Base-by-base conservation (phyloP, 176 grass and related monocot genomes). In the Oryza meridionalis region DNA sequence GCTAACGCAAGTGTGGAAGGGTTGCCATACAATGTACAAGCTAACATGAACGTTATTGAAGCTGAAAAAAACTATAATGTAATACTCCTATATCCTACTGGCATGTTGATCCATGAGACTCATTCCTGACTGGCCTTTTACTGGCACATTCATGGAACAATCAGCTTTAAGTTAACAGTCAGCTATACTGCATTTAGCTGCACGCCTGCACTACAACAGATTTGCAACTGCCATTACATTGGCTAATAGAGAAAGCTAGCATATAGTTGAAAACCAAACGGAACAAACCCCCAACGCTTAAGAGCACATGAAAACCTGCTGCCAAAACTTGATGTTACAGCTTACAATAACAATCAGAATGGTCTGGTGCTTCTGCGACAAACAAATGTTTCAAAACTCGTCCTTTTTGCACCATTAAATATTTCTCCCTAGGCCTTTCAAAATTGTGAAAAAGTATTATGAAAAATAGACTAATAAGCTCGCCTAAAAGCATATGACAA, bases 391-490 rank as follows among this genome's bases (percentile, higher is more conserved):
- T 43, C 7, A 27, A 77, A 45, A 25, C 11, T 46, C 24, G 21
- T 17, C 58, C 27, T 24, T 55, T 72, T 64, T 22, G 26, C 11
- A 83, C 58, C 51, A 77, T 27, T 6, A 64, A 80, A 42, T 62
- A 29, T 17, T 67, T 61, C 29, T 32, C 68, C 68, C 75, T 69
- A 65, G 25, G 31, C 42, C 22, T 84, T 90, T 21, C 50, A 90
- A 87, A 73, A 74, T 79, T 75, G 75, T 67, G 25, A 82, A 65
- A 65, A 70, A 26, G 8, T 82, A 73, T 27, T 10, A 61, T 74
- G 31, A 83, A 69, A 79, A 83, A 86, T 83, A 83, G 68, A 47
- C 73, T 78, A 86, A 74, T 61, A 79, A 86, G 22, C 68, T 83
- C 29, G 62, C 61, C 79, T 86, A 78, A 38, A 38, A 9, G 1